Evolutionary conservation across 2,329 filamentous ascomycete genomes (phyloP), one percentile per base, ranked within the genome.

Genomic region (Penicillium sp.): DNA sequence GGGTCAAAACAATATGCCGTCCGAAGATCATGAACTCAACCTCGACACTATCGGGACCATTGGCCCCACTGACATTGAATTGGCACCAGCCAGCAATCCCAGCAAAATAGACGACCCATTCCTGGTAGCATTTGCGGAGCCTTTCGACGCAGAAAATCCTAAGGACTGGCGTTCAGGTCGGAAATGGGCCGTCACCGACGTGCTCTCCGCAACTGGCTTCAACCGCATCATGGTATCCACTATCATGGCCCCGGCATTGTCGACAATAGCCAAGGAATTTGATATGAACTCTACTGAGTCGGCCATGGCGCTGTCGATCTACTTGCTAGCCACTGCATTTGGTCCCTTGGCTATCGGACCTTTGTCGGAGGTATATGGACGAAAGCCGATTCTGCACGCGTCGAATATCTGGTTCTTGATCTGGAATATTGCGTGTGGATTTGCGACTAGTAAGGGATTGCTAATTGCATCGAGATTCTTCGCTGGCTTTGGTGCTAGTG

Each of bases 151-250:
- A 31, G 60, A 60, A 3, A 66, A 71, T 24, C 66, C 69, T 14
- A 59, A 62, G 49, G 79, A 83, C 69, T 86, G 84, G 82, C 59
- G 73, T 0, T 69, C 69, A 13, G 69, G 68, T 27, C 78, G 74
- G 62, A 85, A 84, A 66, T 85, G 82, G 82, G 68, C 68, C 3
- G 77, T 78, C 19, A 79, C 82, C 2, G 72, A 80, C 29, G 68
- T 84, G 58, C 67, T 83, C 35, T 77, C 82, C 1, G 70, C 75
- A 42, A 81, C 82, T 58, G 82, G 81, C 8, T 75, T 84, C 62
- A 81, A 84, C 57, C 80, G 81, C n/a, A 82, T 84, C 1, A 82
- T 86, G 56, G 81, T 82, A 3, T 83, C 80, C 16, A 81, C 80
- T 52, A 85, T 86, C 67, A 64, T 80, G 6, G 74, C 78, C 0